A percentile compares a stretch with the other conserved stretches of the same genome.
Evolutionary conservation across 495 filamentous ascomycete genomes (phyloP).

Genomic region (Penicillium atrosanguineum): DNA sequence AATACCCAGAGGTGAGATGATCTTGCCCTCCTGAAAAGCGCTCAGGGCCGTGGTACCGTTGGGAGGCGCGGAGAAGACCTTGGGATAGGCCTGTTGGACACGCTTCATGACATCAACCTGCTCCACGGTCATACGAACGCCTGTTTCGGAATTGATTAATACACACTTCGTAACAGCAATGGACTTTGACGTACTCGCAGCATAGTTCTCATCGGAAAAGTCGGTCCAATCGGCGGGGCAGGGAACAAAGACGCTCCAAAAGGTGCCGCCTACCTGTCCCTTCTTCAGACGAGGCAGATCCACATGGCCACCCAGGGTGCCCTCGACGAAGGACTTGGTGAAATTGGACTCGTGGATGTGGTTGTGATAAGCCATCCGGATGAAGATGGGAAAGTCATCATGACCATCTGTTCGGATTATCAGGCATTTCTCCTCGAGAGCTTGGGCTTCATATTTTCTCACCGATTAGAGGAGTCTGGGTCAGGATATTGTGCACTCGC

Average conservation of each 20-base stretch:
- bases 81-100: conserved; percentile 64
- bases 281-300: conserved; percentile 65
- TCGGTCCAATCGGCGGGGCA: conserved; percentile 72
- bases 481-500: conserved; percentile 67
- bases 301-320: conserved; percentile 67
- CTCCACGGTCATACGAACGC: conserved; percentile 69
- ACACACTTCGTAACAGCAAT: neutral
- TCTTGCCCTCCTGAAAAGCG: conserved; percentile 57
- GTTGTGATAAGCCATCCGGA: conserved; percentile 68
- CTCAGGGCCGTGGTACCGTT: conserved; percentile 57
- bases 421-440: neutral
- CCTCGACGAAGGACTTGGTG: conserved; percentile 63
- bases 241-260: conserved; percentile 85
- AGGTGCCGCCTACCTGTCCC: conserved; percentile 61
- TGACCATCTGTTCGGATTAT: conserved; percentile 70
- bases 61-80: conserved; percentile 58
- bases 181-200: conserved; percentile 34
- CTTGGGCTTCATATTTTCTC: conserved; percentile 4
- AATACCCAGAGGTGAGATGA: conserved; percentile 73
- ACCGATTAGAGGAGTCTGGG: conserved; percentile 79
- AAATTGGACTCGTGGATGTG: conserved; percentile 76
- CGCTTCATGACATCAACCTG: conserved; percentile 82
- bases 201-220: conserved; percentile 72
- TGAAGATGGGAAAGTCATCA: conserved; percentile 77
- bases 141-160: conserved; percentile 26